Evolutionary conservation across 352 stramenopile genomes (phyloP).

Genomic region (Elongisporangium anandrum): DNA sequence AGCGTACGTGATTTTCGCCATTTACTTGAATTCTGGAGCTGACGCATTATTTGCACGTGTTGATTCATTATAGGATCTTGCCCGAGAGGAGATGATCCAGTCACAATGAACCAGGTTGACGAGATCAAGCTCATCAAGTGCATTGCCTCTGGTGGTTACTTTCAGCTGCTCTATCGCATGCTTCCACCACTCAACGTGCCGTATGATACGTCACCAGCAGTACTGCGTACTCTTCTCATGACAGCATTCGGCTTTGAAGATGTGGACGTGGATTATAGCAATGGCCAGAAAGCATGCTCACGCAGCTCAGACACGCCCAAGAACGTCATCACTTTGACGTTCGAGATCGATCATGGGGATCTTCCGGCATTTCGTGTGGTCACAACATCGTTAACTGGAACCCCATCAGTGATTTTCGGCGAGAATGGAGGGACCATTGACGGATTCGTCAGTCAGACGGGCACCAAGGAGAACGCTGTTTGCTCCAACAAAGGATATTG

Average conservation of each 20-base stretch:
- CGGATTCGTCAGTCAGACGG: slow-evolving; percentile 38
- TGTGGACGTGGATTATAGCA: slow-evolving; percentile 37
- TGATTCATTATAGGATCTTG: slow-evolving; percentile 57
- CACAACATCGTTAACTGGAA: slow-evolving; percentile 20
- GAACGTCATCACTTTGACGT: slow-evolving; percentile 59
- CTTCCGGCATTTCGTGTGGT: slow-evolving; percentile 40
- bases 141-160: slow-evolving; percentile 40
- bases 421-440: slow-evolving; percentile 38
- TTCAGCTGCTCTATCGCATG: slow-evolving; percentile 61
- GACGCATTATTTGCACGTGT: not conserved
- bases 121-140: slow-evolving; percentile 81
- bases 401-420: slow-evolving; percentile 15
- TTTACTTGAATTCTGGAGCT: slow-evolving; percentile 1
- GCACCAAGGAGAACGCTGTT: slow-evolving; percentile 86
- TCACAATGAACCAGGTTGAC: slow-evolving; percentile 73
- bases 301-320: slow-evolving; percentile 10
- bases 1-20: slow-evolving; percentile 22
- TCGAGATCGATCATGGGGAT: slow-evolving; percentile 42
- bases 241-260: slow-evolving; percentile 44
- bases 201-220: slow-evolving; percentile 30
- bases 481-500: slow-evolving; percentile 90
- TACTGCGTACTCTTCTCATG: slow-evolving; percentile 57
- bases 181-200: slow-evolving; percentile 45
- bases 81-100: slow-evolving; percentile 81
- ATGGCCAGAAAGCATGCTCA: slow-evolving; percentile 30